These are phyloP conservation scores for Fusarium succisae DNA, from an alignment of 2,329 filamentous ascomycete genomes.

Conservation along the genomic window DNA sequence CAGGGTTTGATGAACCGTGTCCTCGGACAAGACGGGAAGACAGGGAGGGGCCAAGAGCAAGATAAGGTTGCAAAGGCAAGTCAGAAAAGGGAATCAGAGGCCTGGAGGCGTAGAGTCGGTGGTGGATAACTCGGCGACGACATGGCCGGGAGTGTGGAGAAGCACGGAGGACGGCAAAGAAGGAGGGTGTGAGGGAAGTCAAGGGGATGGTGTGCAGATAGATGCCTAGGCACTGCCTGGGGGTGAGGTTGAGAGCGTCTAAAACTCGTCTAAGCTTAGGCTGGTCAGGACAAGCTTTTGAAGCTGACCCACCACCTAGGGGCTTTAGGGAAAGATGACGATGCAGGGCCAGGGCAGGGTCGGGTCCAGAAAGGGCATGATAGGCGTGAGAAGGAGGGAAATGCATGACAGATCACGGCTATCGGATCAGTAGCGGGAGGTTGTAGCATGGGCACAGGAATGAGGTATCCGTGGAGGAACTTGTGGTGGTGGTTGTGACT, in stretches of 20 bases:
- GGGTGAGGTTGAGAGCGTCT: constrained; percentile 21
- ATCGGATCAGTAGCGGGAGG: constrained; percentile 24
- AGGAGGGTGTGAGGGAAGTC: constrained; percentile 31
- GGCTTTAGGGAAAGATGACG: constrained; percentile 38
- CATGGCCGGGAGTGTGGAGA: constrained; percentile 46
- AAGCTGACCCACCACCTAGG: constrained; percentile 39
- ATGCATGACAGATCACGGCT: constrained; percentile 33
- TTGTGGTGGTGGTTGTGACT: background rate
- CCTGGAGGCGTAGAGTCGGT: constrained; percentile 37
- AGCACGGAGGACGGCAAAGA: constrained; percentile 43
- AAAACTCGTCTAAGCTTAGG: constrained; percentile 16
- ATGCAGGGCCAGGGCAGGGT: constrained; percentile 32
- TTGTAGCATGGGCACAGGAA: constrained; percentile 18
- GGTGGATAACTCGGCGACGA: constrained; percentile 49
- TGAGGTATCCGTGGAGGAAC: constrained; percentile 3
- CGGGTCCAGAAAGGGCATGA: constrained; percentile 17
- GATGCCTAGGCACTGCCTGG: background rate
- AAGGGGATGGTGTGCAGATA: constrained; percentile 17
- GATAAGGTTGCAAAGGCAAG: constrained; percentile 45
- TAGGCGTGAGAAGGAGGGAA: constrained; percentile 21
- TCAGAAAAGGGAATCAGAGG: constrained; percentile 38
- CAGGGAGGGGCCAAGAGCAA: constrained; percentile 38
- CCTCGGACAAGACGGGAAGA: constrained; percentile 33
- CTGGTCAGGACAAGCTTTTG: constrained; percentile 48
- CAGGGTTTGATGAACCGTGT: constrained; percentile 37